Conservation (phyloP, 2,329 filamentous ascomycete species). For the Pseudocercospora eumusae region DNA sequence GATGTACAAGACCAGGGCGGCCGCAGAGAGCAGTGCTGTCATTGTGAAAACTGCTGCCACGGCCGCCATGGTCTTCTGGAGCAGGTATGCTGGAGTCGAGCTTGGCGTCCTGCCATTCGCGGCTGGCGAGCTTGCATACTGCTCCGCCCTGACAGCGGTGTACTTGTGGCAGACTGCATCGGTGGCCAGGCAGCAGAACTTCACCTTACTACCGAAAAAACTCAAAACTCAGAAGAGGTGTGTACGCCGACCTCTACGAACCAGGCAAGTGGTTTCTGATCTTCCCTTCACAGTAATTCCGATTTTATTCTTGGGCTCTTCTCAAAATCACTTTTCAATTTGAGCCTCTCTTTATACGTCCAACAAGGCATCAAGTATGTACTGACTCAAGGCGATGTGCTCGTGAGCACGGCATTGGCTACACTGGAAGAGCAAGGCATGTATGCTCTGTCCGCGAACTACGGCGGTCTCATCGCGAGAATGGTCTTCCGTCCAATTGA, state of each 20-base stretch:
- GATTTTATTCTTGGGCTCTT: slow-evolving; percentile 63
- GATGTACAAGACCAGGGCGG: slow-evolving; percentile 75
- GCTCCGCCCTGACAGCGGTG: slow-evolving; percentile 65
- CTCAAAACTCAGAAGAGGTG: slow-evolving; percentile 47
- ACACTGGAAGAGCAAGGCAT: slow-evolving; percentile 80
- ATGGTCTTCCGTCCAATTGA: slow-evolving; percentile 94
- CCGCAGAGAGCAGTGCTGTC: slow-evolving; percentile 80
- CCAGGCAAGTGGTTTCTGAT: slow-evolving; percentile 32
- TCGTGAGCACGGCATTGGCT: slow-evolving; percentile 78
- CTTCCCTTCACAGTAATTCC: slow-evolving; percentile 19
- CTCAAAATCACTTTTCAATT: slow-evolving; percentile 66
- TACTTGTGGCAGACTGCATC: slow-evolving; percentile 66
- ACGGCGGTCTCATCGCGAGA: slow-evolving; percentile 80
- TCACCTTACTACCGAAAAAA: slow-evolving; percentile 64
- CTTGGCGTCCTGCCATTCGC: slow-evolving; percentile 86
- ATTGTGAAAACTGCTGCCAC: slow-evolving; percentile 74
- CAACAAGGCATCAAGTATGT: slow-evolving; percentile 91
- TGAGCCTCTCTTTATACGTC: slow-evolving; percentile 79
- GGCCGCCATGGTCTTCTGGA: slow-evolving; percentile 69
- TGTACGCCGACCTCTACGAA: slow-evolving; percentile 29
- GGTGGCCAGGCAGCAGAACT: slow-evolving; percentile 60
- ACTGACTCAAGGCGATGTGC: slow-evolving; percentile 89
- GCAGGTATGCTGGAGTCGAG: slow-evolving; percentile 54
- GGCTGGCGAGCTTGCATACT: slow-evolving; percentile 79
- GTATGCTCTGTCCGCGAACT: slow-evolving; percentile 92